A percentile compares a stretch with the other conserved stretches of the same genome.
Conservation (phyloP, 148 eudicot genomes). For the Persicaria maculosa region DNA sequence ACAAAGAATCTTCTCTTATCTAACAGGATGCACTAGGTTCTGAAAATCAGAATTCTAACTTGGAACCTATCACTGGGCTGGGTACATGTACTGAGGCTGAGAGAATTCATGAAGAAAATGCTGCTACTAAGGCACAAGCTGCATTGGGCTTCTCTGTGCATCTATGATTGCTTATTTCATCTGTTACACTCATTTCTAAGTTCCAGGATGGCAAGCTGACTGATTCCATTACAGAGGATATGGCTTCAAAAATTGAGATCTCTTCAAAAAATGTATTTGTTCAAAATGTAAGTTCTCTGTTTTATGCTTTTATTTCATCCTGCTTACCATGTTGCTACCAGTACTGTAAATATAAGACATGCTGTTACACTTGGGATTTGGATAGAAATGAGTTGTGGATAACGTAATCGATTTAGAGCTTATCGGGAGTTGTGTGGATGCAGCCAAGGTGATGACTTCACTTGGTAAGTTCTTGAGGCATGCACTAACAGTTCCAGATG, state of each 20-base stretch:
- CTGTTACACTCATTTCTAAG: no score
- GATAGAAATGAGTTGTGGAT: conserved; percentile 26
- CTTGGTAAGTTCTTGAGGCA: conserved; percentile 6
- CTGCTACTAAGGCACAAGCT: conserved; percentile 46
- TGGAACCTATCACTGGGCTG: conserved; percentile 14
- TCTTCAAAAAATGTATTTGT: no score
- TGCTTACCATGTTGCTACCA: no score
- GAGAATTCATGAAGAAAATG: conserved; percentile 31
- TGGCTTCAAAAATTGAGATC: no score
- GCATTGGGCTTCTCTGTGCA: conserved; percentile 10
- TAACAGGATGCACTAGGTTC: conserved; percentile 12
- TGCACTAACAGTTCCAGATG: no score
- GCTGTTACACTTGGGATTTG: not conserved
- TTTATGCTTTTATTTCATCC: no score
- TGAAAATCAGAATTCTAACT: conserved; percentile 22
- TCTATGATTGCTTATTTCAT: not conserved
- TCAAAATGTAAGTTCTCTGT: no score
- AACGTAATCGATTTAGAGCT: conserved; percentile 14
- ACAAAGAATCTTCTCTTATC: no score
- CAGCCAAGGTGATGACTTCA: conserved; percentile 32
- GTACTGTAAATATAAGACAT: no score
- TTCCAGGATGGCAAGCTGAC: no score
- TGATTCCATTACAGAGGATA: no score
- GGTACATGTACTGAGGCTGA: conserved; percentile 26
- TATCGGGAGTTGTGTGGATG: conserved; percentile 32